Conservation (phyloP, 2,329 filamentous ascomycete species). For the Stagonosporopsis rhizophila region DNA sequence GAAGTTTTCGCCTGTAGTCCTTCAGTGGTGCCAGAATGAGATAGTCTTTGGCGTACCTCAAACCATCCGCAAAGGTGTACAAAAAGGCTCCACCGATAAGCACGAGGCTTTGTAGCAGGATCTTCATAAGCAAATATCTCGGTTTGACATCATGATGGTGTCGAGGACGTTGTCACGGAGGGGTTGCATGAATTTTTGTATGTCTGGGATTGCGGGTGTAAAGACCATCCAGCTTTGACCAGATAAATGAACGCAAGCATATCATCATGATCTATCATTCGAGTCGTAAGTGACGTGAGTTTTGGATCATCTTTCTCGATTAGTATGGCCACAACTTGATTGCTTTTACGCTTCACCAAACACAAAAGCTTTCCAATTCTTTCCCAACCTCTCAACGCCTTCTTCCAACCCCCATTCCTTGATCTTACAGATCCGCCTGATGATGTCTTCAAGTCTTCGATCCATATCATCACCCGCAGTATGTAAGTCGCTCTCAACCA, state of each 20-base stretch:
- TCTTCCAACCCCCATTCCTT: constrained; percentile 79
- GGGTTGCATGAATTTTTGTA: background rate
- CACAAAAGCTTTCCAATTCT: constrained; percentile 81
- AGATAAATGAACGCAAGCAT: constrained; percentile 14
- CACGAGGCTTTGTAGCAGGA: constrained; percentile 24
- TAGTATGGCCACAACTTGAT: background rate
- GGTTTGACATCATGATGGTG: constrained; percentile 15
- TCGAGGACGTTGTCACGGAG: background rate
- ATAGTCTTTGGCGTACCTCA: constrained; percentile 21
- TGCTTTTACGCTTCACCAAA: constrained; percentile 58
- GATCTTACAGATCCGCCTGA: constrained; percentile 75
- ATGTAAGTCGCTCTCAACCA: constrained; percentile 92
- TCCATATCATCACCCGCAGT: constrained; percentile 85
- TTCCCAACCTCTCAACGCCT: constrained; percentile 70
- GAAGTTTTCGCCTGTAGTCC: too few relatives aligned
- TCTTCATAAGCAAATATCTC: constrained; percentile 28
- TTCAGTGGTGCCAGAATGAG: too few relatives aligned
- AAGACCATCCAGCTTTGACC: constrained; percentile 13
- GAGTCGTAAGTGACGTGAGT: too few relatives aligned
- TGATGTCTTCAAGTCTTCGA: constrained; percentile 73
- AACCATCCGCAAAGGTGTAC: constrained; percentile 20
- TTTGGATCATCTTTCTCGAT: background rate
- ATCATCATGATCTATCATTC: background rate
- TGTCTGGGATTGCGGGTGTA: constrained; percentile 1
- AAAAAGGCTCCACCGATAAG: constrained; percentile 7